These are phyloP conservation scores for Xylariales sp. DNA, from an alignment of 2,329 filamentous ascomycete genomes.

Conservation along the genomic window DNA sequence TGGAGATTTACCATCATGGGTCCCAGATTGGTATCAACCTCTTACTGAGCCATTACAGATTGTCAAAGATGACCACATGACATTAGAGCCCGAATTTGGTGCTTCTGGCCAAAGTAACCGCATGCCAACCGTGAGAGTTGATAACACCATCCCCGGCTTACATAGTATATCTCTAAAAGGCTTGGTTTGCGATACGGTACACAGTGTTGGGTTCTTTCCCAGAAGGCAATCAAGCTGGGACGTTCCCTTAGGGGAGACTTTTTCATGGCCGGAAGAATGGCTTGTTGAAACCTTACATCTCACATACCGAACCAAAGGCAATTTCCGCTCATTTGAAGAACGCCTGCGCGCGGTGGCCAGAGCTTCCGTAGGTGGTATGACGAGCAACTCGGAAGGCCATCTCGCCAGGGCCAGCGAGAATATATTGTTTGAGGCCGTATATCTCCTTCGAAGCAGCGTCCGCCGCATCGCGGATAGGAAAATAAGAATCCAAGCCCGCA, in stretches of 20 bases:
- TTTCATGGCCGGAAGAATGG: constrained; percentile 26
- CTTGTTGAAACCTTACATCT: constrained; percentile 26
- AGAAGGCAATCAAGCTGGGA: constrained; percentile 3
- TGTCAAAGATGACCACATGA: constrained; percentile 8
- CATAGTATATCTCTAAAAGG: constrained; percentile 13
- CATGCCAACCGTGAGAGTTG: neutral
- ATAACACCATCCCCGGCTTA: neutral
- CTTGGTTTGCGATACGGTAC: constrained; percentile 8
- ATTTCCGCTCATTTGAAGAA: constrained; percentile 15
- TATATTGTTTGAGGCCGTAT: neutral
- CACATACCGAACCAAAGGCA: constrained; percentile 7
- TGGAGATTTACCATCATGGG: constrained; percentile 41
- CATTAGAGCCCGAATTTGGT: constrained; percentile 7
- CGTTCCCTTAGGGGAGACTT: constrained; percentile 1
- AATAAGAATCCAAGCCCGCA: constrained; percentile 1
- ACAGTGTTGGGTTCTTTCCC: constrained; percentile 13
- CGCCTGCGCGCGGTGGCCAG: constrained; percentile 22
- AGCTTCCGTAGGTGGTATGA: constrained; percentile 15
- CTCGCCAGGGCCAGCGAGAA: neutral
- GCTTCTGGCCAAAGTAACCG: neutral
- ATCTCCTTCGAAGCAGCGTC: constrained; percentile 12
- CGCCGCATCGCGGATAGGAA: neutral
- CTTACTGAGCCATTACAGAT: constrained; percentile 39
- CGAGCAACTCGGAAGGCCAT: neutral
- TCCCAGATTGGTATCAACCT: constrained; percentile 41